Conservation (phyloP, 2,329 filamentous ascomycete species). For the Fusarium sambucinum region DNA sequence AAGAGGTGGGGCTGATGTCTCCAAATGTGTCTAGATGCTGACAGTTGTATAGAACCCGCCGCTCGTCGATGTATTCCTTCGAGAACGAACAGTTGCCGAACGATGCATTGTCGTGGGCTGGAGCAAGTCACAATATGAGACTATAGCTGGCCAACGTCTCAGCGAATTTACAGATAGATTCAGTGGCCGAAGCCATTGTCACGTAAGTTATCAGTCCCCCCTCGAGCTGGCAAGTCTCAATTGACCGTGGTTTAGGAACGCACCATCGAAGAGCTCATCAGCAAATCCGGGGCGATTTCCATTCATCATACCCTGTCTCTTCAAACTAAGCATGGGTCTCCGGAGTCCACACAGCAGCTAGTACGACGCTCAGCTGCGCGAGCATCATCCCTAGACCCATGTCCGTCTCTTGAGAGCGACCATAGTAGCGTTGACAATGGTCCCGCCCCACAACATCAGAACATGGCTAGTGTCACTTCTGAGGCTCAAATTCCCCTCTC, state of each 20-base stretch:
- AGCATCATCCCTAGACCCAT: not conserved
- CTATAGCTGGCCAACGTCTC: not conserved
- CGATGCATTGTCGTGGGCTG: not conserved
- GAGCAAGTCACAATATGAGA: not conserved
- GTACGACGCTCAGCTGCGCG: not conserved
- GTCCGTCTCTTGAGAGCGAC: not conserved
- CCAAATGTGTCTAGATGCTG: not conserved
- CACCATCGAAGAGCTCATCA: not conserved
- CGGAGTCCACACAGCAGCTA: not conserved
- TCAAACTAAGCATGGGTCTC: not conserved
- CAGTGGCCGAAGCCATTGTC: not conserved
- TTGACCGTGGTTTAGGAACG: not conserved
- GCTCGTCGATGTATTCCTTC: not conserved
- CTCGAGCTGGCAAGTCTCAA: not conserved
- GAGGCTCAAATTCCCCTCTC: not conserved
- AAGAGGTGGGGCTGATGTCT: not conserved
- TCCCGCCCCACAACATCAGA: not conserved
- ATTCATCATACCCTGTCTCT: not conserved
- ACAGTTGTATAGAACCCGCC: not conserved
- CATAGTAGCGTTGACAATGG: not conserved
- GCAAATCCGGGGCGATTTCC: not conserved
- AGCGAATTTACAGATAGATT: not conserved
- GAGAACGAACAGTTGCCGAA: not conserved
- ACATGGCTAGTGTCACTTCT: not conserved
- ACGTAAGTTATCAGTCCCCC: not conserved